phyloP scores from a whole-genome alignment of 2,329 filamentous ascomycete species.

The Cordyceps sp. region DNA sequence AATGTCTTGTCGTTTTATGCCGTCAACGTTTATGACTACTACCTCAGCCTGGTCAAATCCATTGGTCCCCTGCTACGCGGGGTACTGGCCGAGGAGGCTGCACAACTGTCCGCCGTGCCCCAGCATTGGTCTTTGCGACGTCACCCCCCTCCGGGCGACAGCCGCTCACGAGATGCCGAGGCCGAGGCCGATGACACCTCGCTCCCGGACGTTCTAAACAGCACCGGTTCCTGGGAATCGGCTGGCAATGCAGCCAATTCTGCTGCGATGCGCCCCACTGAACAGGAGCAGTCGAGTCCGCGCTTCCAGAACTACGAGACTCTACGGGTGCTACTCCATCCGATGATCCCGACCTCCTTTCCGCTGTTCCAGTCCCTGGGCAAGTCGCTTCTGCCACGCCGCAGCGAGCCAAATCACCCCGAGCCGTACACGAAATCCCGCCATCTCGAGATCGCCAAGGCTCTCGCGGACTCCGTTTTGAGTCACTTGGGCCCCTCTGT shows the following conservation, averaged over 20 bases:
- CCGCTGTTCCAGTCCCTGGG: constrained; percentile 77
- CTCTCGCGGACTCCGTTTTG: constrained; percentile 55
- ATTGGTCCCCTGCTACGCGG: constrained; percentile 65
- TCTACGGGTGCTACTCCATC: constrained; percentile 60
- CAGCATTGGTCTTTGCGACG: constrained; percentile 38
- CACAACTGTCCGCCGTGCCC: constrained; percentile 58
- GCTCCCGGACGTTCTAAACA: constrained; percentile 15
- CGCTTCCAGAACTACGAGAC: constrained; percentile 60
- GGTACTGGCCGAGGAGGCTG: constrained; percentile 72
- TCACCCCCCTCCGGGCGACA: constrained; percentile 10
- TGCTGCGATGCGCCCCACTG: constrained; percentile 16
- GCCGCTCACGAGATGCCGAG: constrained; percentile 6
- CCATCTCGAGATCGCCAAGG: constrained; percentile 40
- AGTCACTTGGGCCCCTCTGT: constrained; percentile 41
- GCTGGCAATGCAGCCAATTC: constrained; percentile 8
- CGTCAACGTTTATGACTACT: constrained; percentile 75
- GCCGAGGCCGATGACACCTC: constrained; percentile 13
- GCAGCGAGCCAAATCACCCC: constrained; percentile 31
- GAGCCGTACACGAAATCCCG: constrained; percentile 42
- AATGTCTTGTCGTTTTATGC: constrained; percentile 50
- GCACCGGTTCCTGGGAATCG: constrained; percentile 10
- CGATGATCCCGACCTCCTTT: constrained; percentile 64
- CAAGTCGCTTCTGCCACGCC: constrained; percentile 60
- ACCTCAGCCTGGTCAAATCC: constrained; percentile 53
- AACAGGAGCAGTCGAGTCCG: constrained; percentile 23